Evolutionary conservation across 1,284 basidiomycete species (phyloP), one percentile per base, ranked within the genome.

Genomic region (Ceratobasidium theobromae): DNA sequence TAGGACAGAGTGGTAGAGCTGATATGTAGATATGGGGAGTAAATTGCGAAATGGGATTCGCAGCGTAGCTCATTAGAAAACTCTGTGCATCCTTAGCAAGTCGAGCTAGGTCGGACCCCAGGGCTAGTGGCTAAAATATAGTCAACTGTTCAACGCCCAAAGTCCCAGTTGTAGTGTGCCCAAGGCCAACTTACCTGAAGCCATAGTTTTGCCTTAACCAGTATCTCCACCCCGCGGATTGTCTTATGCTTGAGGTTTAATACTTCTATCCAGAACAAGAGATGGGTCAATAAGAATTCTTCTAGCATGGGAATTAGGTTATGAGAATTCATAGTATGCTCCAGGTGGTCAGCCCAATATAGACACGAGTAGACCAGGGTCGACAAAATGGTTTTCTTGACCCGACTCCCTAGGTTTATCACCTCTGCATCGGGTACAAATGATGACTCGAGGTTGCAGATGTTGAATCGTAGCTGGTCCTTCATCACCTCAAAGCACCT

Each of bases 21-120:
- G 53, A 57, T 21, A 57, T 23, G 30, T 57, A 57, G 21, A 57
- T 5, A 21, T 57, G 53, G 8, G 53, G 53, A 45, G 53, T 57
- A 23, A 35, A 27, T 5, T n/a, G 38, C n/a, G 11, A 23, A 23
- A 21, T 33, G 14, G 38, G 11, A 21, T 23, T 45, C 14, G 53
- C 27, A 3, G 53, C 27, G n/a, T 11, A 45, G 4, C 3, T n/a
- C 3, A 28, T 32, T 3, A 23, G 8, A n/a, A 58, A 58, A 27
- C 6, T 58, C n/a, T 41, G 43, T 4, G 41, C 40, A 33, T 58
- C 54, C 30, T 33, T 23, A 4, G 32, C 18, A 23, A 55, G n/a
- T 11, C 14, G 5, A 6, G 9, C 43, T 8, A 45, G 18, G 8
- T n/a, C 18, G 9, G 18, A n/a, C 18, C 8, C 6, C 12, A 11